Conservation (phyloP, 352 stramenopile species). For the Achlya hypogyna region DNA sequence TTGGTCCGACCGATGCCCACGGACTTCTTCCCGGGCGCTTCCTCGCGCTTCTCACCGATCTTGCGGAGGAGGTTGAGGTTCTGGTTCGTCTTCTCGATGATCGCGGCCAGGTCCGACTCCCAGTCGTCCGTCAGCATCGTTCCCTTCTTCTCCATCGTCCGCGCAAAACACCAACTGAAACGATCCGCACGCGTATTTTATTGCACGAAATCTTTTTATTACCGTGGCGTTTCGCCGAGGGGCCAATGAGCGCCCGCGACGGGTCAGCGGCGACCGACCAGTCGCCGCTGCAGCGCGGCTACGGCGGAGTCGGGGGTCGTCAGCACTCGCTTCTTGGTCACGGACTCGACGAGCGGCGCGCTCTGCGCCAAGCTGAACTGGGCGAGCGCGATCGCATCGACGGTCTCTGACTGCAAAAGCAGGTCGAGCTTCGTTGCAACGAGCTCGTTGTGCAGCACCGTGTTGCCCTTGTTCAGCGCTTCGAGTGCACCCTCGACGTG, state of each 20-base stretch:
- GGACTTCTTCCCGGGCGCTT: conserved; percentile 8
- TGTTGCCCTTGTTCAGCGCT: background rate
- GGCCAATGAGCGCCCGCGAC: background rate
- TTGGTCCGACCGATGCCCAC: background rate
- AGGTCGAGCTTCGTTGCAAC: background rate
- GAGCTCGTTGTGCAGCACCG: background rate
- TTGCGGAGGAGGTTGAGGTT: conserved; percentile 76
- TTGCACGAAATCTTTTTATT: background rate
- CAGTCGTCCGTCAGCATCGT: conserved; percentile 35
- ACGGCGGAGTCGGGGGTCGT: background rate
- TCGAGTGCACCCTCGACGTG: background rate
- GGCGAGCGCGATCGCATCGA: background rate
- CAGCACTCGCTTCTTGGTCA: background rate
- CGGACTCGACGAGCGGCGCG: background rate
- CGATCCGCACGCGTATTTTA: no score
- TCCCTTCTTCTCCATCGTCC: conserved; percentile 11
- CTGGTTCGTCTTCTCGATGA: conserved; percentile 84
- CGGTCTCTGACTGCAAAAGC: background rate
- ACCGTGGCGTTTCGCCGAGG: background rate
- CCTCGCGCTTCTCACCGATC: conserved; percentile 63
- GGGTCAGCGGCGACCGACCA: background rate
- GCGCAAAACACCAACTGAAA: no score
- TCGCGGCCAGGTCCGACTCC: conserved; percentile 75
- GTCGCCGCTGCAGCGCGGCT: background rate
- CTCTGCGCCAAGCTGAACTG: conserved; percentile 3